A percentile compares a stretch with the other conserved stretches of the same genome.
Evolutionary conservation across 257 asterid genomes (phyloP).

Genomic region (Verbascum thapsus): DNA sequence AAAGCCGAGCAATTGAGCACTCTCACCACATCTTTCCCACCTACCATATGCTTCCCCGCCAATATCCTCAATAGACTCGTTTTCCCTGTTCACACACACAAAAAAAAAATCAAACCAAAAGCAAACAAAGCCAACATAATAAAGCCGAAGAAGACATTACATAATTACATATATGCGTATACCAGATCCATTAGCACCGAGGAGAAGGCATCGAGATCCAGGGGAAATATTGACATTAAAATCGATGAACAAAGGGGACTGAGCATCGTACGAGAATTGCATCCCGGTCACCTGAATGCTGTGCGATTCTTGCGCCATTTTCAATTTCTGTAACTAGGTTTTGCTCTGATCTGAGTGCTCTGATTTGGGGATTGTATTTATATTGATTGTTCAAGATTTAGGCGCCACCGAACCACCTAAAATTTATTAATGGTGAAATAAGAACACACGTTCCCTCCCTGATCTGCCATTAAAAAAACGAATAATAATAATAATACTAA

Average conservation of each 20-base stretch:
- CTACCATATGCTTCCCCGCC: slow-evolving; percentile 99
- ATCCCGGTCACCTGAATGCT: slow-evolving; percentile 72
- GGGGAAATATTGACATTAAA: slow-evolving; percentile 62
- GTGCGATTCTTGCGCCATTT: slow-evolving; percentile 45
- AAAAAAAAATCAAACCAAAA: background rate
- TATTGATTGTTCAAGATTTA: too few species aligned
- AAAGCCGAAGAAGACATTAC: too few species aligned
- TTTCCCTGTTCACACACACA: slow-evolving; percentile 76
- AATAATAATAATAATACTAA: too few species aligned
- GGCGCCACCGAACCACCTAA: too few species aligned
- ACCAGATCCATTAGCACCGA: slow-evolving; percentile 99
- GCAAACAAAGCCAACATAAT: too few species aligned
- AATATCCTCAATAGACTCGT: slow-evolving; percentile 86
- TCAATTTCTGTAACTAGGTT: too few species aligned
- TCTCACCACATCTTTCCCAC: slow-evolving; percentile 86
- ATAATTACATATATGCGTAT: too few species aligned
- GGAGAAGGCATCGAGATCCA: slow-evolving; percentile 89
- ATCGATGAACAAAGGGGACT: slow-evolving; percentile 69
- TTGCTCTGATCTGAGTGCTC: too few species aligned
- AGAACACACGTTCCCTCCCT: too few species aligned
- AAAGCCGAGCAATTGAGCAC: slow-evolving; percentile 87
- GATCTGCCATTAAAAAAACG: too few species aligned
- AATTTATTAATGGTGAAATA: too few species aligned
- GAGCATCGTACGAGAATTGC: slow-evolving; percentile 81
- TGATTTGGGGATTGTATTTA: too few species aligned